Evolutionary conservation across 2,329 filamentous ascomycete species (phyloP).

Genomic region (Stemphylium lycopersici): DNA sequence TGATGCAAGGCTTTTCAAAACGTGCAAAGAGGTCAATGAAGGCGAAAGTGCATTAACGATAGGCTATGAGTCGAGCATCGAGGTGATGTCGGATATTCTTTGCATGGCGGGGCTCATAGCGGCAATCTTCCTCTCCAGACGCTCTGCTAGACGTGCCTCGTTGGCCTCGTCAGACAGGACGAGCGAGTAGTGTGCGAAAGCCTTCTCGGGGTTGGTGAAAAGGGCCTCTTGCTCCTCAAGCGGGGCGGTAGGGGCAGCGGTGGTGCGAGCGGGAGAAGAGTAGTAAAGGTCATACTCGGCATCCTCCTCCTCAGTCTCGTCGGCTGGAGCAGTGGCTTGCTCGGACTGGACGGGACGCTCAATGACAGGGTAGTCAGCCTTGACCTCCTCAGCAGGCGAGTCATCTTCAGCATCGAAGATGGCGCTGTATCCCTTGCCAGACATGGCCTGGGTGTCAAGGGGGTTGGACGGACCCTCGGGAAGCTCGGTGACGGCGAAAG

Average conservation of each 20-base stretch:
- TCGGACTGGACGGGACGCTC: constrained; percentile 48
- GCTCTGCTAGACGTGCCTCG: constrained; percentile 39
- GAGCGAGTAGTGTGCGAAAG: constrained; percentile 67
- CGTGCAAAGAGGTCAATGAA: constrained; percentile 3
- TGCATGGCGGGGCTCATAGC: constrained; percentile 42
- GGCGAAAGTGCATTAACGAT: not conserved
- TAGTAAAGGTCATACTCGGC: constrained; percentile 67
- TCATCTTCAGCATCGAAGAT: constrained; percentile 44
- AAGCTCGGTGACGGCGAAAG: constrained; percentile 75
- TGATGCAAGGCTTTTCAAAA: constrained; percentile 1
- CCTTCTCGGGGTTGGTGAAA: constrained; percentile 67
- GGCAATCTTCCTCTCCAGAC: constrained; percentile 44
- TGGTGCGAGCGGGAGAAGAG: constrained; percentile 47
- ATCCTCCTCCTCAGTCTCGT: constrained; percentile 59
- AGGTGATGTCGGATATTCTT: constrained; percentile 44
- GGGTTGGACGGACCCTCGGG: constrained; percentile 67
- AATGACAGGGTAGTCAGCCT: constrained; percentile 58
- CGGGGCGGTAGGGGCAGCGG: constrained; percentile 47
- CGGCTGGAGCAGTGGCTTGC: constrained; percentile 18
- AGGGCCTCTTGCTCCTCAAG: constrained; percentile 39
- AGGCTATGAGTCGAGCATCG: constrained; percentile 43
- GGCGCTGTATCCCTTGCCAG: constrained; percentile 66
- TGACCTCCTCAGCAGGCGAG: constrained; percentile 53
- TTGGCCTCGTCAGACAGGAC: constrained; percentile 61
- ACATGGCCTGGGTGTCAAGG: constrained; percentile 66